Base-by-base conservation (phyloP, 805 yeast species). In the Ogataea naganishii region DNA sequence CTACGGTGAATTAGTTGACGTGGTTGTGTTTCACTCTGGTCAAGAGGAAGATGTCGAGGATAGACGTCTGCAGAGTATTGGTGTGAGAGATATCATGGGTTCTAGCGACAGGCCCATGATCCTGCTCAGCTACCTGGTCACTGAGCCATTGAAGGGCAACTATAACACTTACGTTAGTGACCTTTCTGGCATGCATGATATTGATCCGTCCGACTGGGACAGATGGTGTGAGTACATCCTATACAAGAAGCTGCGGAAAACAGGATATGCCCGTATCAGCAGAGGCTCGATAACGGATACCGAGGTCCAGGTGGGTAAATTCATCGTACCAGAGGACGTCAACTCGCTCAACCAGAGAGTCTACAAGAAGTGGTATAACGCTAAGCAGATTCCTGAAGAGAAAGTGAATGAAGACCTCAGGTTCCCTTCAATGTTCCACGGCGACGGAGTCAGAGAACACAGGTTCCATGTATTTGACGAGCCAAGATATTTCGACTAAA, bases 161-260 rank as follows among this genome's bases (percentile, higher is more conserved):
- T 89, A 89, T 64, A 79, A 83, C 59, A 86, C 86, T 2, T 85
- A 85, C 56, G 96, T 88, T 13, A 77, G 94, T 46, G 81, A 80
- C 29, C 56, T 63, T 41, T 75, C 89, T 2, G 82, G 95, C 19
- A 84, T 92, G 89, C 74, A 78, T 46, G 98, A 92, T 53, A 86
- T 92, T 39, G 98, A 92, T 53, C 80, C 88, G 25, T 64, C 80
- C 6, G 96, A 89, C 52, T 83, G 88, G 77, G 98, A 92, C 50
- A 75, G 98, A 60, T 92, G 98, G 98, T 92, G 98, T 60, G 95
- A 92, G 60, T 92, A 92, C 58, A 85, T 92, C 38, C 60, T 92
- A 40, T 92, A 80, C 71, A 81, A 88, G 53, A 78, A 80, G 36
- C 61, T 92, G 56, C 79, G 75, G 52, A 80, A 95, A 56, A 75